Evolutionary conservation across 2,329 filamentous ascomycete species (phyloP).

Genomic region (Pleoardoris graminearum): DNA sequence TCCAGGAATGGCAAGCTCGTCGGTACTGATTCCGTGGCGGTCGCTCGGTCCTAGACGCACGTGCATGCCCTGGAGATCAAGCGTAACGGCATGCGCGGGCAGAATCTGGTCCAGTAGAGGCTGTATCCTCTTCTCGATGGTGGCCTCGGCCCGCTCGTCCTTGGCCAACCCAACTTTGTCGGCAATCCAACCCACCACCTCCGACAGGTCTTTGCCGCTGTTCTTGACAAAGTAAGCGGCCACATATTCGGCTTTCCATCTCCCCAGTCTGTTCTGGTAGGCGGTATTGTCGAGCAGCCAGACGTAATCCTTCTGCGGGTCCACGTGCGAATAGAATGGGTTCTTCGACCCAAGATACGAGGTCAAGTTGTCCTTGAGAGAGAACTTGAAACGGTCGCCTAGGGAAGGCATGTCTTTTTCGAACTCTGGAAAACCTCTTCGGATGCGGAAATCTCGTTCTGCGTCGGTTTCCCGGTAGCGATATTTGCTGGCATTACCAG

Average conservation of each 20-base stretch:
- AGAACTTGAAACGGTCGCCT: slow-evolving; percentile 38
- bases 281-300: slow-evolving; percentile 94
- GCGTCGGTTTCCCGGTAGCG: slow-evolving; percentile 37
- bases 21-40: slow-evolving; percentile 70
- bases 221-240: slow-evolving; percentile 78
- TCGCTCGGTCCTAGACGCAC: slow-evolving; percentile 67
- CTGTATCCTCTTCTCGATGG: slow-evolving; percentile 68
- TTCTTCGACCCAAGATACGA: slow-evolving; percentile 46
- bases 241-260: slow-evolving; percentile 82
- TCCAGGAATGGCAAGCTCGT: slow-evolving; percentile 57
- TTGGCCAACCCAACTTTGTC: slow-evolving; percentile 66
- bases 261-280: slow-evolving; percentile 58
- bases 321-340: slow-evolving; percentile 51
- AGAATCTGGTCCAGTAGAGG: slow-evolving; percentile 80
- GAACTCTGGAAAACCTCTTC: slow-evolving; percentile 39
- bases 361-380: slow-evolving; percentile 44
- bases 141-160: slow-evolving; percentile 56
- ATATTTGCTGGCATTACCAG: slow-evolving; percentile 28
- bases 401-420: slow-evolving; percentile 44
- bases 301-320: slow-evolving; percentile 68
- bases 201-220: slow-evolving; percentile 67
- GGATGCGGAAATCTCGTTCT: slow-evolving; percentile 35
- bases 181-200: slow-evolving; percentile 71
- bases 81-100: slow-evolving; percentile 68
- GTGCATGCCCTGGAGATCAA: slow-evolving; percentile 57